phyloP scores from a whole-genome alignment of 495 filamentous ascomycete species.

The Xylaria intraflava region DNA sequence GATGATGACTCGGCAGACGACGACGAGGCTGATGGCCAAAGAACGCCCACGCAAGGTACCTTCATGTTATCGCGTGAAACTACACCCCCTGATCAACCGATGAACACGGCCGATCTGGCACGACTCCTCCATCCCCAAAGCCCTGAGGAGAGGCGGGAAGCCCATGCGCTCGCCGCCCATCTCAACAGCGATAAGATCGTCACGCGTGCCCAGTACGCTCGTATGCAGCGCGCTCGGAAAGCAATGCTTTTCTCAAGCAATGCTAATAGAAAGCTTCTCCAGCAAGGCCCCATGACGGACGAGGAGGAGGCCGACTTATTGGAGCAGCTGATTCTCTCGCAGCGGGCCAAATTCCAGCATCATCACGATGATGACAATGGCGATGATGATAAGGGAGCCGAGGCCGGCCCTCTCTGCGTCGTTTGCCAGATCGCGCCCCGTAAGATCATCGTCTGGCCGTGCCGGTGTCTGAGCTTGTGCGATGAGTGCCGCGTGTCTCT shows the following conservation, averaged over 20 bases:
- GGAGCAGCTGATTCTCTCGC: conserved; percentile 71
- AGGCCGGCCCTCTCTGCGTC: conserved; percentile 79
- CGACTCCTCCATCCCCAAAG: conserved; percentile 77
- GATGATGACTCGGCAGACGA: no score
- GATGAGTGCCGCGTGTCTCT: conserved; percentile 91
- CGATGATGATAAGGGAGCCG: conserved; percentile 31
- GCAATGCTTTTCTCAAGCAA: conserved; percentile 54
- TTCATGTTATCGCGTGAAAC: conserved; percentile 45
- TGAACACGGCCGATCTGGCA: conserved; percentile 65
- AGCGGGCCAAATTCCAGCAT: conserved; percentile 19
- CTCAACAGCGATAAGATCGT: conserved; percentile 62
- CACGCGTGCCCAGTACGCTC: conserved; percentile 71
- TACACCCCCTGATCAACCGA: conserved; percentile 56
- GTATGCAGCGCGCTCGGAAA: conserved; percentile 56
- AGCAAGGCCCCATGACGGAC: conserved; percentile 34
- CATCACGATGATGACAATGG: not conserved
- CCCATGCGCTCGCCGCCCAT: conserved; percentile 74
- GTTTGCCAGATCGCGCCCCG: conserved; percentile 85
- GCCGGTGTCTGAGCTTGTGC: conserved; percentile 85
- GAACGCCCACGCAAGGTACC: conserved; percentile 61
- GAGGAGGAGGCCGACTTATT: conserved; percentile 76
- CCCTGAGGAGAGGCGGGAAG: conserved; percentile 70
- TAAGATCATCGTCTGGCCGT: conserved; percentile 93
- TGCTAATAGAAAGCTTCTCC: conserved; percentile 29
- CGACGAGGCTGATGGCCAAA: conserved; percentile 48